phyloP scores from a whole-genome alignment of 208 protist species.

The Trypanosoma scelopori region DNA sequence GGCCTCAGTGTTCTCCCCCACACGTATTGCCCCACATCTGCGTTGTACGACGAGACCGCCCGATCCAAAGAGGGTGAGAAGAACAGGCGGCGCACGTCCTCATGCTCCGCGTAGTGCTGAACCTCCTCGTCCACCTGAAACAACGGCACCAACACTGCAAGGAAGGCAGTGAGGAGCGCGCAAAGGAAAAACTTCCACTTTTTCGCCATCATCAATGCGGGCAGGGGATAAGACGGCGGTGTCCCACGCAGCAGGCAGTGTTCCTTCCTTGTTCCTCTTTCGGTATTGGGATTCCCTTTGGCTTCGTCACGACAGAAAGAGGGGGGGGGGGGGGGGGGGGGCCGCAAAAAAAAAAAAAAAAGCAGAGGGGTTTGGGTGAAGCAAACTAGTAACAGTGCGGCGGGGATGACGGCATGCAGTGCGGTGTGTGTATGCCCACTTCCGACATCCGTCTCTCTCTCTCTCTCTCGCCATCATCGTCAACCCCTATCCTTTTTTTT shows the following conservation, averaged over 20 bases:
- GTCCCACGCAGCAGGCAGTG: background rate
- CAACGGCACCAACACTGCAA: slow-evolving; percentile 1
- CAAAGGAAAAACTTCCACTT: background rate
- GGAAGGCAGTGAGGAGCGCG: background rate
- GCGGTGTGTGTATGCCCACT: background rate
- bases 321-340: too few species aligned
- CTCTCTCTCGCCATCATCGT: background rate
- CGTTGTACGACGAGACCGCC: slow-evolving; percentile 28
- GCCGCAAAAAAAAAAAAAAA: background rate
- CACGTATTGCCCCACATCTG: slow-evolving; percentile 18
- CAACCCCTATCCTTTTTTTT: too few species aligned
- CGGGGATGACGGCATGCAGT: background rate
- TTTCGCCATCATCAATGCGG: background rate
- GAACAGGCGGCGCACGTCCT: slow-evolving; percentile 21
- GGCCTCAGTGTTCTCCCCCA: slow-evolving; percentile 40
- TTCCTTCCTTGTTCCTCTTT: background rate
- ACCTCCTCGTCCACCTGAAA: slow-evolving; percentile 17
- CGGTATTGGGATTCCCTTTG: too few species aligned
- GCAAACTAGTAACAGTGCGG: background rate
- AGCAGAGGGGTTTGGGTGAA: background rate
- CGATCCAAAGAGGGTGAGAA: slow-evolving; percentile 21
- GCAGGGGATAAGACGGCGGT: background rate
- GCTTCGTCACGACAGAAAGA: too few species aligned
- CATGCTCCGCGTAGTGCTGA: slow-evolving; percentile 17
- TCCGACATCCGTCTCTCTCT: slow-evolving; percentile 2